Base-by-base conservation (phyloP, 441 rosid genomes). In the Bocquillonia castaneifolia region DNA sequence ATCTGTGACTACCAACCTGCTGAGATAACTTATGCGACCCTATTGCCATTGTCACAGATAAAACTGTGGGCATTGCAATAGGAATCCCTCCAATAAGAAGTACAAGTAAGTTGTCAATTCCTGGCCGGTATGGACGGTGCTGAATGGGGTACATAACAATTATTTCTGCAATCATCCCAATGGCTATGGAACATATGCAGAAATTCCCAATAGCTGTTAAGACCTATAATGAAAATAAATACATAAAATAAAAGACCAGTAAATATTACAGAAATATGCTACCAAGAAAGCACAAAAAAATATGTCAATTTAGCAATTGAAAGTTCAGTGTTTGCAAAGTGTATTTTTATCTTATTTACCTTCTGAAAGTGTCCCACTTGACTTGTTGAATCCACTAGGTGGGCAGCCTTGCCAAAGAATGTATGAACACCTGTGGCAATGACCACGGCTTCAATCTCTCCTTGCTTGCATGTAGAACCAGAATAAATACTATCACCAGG, bases 351-450 rank as follows among this genome's bases (percentile, higher is more conserved):
- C 52, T 22, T 66, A 83, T n/a, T 80, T 78, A 63, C 98, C 91
- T 93, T 88, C 78, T 91, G 98, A 82, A 93, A 93, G 76, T 93
- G 98, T 37, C 98, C 98, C 71, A 93, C 98, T 83, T 91, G 96
- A 76, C 91, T 93, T 31, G 98, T 93, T 12, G 92, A 76, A 78
- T 93, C 98, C 68, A 93, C 98, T 64, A 93, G 93, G 79, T 91
- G 97, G 9, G 98, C 97, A 29, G 98, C 98, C 74, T 93, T 93
- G 44, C 98, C 97, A 39, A 93, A 91, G 84, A 92, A 92, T 28
- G 98, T 90, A 74, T 88, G 98, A 42, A 92, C 98, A 56, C 98
- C 96, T 0, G 98, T 93, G 68, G 94, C 98, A 71, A 93, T 91
- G 39, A 93, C 96, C 72, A 88, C 86, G 0, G 97, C 96, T 79